Conservation (phyloP, 257 asterid species). For the Solanum lignicaule region DNA sequence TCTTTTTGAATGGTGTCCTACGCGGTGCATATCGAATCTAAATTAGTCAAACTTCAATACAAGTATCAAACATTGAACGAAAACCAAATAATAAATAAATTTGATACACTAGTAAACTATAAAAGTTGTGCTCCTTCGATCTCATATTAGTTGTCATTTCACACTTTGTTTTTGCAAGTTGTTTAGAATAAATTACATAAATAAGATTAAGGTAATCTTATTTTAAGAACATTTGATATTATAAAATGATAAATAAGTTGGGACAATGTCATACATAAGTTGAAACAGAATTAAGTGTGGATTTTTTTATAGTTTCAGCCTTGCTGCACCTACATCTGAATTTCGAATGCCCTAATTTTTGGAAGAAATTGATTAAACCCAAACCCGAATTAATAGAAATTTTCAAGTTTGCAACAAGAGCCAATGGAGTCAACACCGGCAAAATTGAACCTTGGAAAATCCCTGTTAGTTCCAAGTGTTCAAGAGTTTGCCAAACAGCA, state of each 20-base stretch:
- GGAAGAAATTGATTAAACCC: neutral
- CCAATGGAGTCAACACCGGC: constrained; percentile 1
- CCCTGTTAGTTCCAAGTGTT: constrained; percentile 46
- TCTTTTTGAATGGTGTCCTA: no score
- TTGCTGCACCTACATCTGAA: no score
- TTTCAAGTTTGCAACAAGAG: no score
- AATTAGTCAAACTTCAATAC: rapidly evolving
- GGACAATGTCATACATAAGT: neutral
- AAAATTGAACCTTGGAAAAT: constrained; percentile 24
- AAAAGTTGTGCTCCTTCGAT: no score
- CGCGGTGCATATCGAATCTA: no score
- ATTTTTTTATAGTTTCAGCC: no score
- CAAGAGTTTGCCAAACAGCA: constrained; percentile 31
- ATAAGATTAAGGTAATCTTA: neutral
- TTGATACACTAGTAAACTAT: no score
- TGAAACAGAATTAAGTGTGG: neutral
- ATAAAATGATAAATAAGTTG: neutral
- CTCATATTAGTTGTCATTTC: no score
- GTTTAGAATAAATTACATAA: neutral
- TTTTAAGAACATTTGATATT: neutral
- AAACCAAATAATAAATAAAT: no score
- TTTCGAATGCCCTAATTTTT: neutral
- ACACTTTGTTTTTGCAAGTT: no score
- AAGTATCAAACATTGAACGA: no score
- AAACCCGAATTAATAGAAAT: neutral